Evolutionary conservation across 345 rosid genomes (phyloP).

Genomic region (Punica granatum): DNA sequence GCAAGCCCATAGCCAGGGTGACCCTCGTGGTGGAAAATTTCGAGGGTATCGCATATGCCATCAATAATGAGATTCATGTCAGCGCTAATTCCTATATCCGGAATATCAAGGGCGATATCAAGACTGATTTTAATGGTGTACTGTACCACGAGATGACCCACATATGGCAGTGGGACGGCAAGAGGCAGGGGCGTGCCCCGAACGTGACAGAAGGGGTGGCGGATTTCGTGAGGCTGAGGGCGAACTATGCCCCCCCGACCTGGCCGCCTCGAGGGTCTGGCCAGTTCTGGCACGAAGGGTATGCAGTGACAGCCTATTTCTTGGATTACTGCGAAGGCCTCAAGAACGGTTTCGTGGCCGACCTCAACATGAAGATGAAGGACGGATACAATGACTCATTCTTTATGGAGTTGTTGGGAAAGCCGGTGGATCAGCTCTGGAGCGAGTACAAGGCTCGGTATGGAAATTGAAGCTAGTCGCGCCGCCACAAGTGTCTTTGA

Average conservation of each 20-base stretch:
- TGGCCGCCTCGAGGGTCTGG: slow-evolving; percentile 62
- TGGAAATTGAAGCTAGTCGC: slow-evolving; percentile 1
- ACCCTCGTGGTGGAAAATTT: slow-evolving; percentile 19
- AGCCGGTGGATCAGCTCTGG: slow-evolving; percentile 58
- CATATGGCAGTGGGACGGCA: slow-evolving; percentile 62
- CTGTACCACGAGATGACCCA: slow-evolving; percentile 63
- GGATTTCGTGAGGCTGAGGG: slow-evolving; percentile 57
- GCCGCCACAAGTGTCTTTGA: no score
- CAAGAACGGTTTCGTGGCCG: slow-evolving; percentile 56
- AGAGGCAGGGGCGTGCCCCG: slow-evolving; percentile 25
- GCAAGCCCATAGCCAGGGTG: slow-evolving; percentile 16
- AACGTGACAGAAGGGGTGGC: slow-evolving; percentile 62
- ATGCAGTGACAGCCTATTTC: slow-evolving; percentile 57
- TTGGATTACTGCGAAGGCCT: slow-evolving; percentile 49
- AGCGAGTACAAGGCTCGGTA: slow-evolving; percentile 57
- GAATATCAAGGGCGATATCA: slow-evolving; percentile 30
- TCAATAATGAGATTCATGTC: slow-evolving; percentile 28
- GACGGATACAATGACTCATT: slow-evolving; percentile 29
- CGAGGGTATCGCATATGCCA: slow-evolving; percentile 20
- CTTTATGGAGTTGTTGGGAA: slow-evolving; percentile 51
- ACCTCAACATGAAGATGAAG: slow-evolving; percentile 56
- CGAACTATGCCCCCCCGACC: slow-evolving; percentile 32
- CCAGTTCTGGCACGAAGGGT: slow-evolving; percentile 57
- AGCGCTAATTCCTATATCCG: slow-evolving; percentile 18
- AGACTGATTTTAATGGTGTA: slow-evolving; percentile 39